Evolutionary conservation across 2,329 filamentous ascomycete genomes (phyloP).

Genomic region (Tolypocladium inflatum): DNA sequence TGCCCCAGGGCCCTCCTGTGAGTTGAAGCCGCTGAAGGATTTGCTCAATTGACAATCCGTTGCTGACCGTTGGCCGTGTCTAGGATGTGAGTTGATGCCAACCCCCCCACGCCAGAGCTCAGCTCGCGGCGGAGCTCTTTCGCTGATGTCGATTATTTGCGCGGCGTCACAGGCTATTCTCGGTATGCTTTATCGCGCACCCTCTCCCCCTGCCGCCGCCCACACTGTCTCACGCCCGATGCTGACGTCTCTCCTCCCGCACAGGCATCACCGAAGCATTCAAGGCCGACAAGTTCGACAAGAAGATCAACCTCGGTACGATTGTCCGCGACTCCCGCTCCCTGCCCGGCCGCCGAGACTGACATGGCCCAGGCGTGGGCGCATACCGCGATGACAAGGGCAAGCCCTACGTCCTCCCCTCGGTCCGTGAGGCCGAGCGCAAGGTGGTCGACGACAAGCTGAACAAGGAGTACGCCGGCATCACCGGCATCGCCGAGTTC

Average conservation of each 20-base stretch:
- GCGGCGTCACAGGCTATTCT: constrained; percentile 55
- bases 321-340: constrained; percentile 5
- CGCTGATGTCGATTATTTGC: not conserved
- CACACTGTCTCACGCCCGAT: not conserved
- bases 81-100: constrained; percentile 9
- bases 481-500: constrained; percentile 92
- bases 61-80: constrained; percentile 3
- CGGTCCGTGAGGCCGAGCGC: constrained; percentile 80
- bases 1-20: constrained; percentile 91
- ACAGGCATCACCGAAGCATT: constrained; percentile 92
- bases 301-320: constrained; percentile 96
- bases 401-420: constrained; percentile 96
- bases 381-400: constrained; percentile 97
- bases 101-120: not conserved
- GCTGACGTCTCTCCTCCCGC: not conserved
- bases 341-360: constrained; percentile 2
- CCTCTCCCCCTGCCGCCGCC: constrained; percentile 6
- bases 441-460: constrained; percentile 68
- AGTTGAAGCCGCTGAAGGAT: constrained; percentile 26
- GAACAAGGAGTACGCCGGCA: constrained; percentile 98
- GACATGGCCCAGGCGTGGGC: constrained; percentile 61
- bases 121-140: not conserved
- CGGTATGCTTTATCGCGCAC: constrained; percentile 40
- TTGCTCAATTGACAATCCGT: not conserved
- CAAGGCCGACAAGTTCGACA: constrained; percentile 86